Evolutionary conservation across 2,329 filamentous ascomycete species (phyloP), one percentile per base, ranked within the genome.

Genomic region (Westerdykella ornata): DNA sequence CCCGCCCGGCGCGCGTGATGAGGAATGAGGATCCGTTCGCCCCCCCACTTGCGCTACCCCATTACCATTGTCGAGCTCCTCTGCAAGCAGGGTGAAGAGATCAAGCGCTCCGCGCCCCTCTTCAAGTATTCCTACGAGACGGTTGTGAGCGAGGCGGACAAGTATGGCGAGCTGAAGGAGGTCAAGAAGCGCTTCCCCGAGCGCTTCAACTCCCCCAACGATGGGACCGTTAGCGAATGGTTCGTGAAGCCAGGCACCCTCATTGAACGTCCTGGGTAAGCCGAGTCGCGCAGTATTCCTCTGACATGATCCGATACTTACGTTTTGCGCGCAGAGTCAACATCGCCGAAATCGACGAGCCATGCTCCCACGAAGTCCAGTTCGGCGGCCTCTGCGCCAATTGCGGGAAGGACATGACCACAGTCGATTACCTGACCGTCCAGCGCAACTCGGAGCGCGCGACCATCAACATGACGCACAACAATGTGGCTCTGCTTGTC

Each of bases 321-420:
- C n/a, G n/a, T n/a, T n/a, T n/a, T n/a, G n/a, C n/a, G n/a, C 15
- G n/a, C 41, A 80, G 77, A 18, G 65, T 74, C 26, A 68, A 72
- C 16, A 66, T 84, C 47, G 78, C 88, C 45, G 82, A 88, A 45
- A 84, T 98, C 40, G 85, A 95, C 57, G 92, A 98, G 70, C 81
- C 85, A 42, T 98, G 92, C 68, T 78, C 84, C 20, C 92, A 98
- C 68, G 85, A 90, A 56, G 77, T 94, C 31, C 90, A 97, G 66
- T 95, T 87, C 60, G 84, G 85, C 42, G 89, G 89, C 34, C 77
- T 98, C 52, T 98, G 92, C 69, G 88, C 82, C 44, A 78, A 89
- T 47, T 98, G 92, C 67, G 92, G 92, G 49, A 88, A 90, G 68
- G 89, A 97, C 68, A 95, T 98, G 88, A 95, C 87, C 41, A 82